phyloP scores from a whole-genome alignment of 1,139 yeast species.

The Yamadazyma sp. region DNA sequence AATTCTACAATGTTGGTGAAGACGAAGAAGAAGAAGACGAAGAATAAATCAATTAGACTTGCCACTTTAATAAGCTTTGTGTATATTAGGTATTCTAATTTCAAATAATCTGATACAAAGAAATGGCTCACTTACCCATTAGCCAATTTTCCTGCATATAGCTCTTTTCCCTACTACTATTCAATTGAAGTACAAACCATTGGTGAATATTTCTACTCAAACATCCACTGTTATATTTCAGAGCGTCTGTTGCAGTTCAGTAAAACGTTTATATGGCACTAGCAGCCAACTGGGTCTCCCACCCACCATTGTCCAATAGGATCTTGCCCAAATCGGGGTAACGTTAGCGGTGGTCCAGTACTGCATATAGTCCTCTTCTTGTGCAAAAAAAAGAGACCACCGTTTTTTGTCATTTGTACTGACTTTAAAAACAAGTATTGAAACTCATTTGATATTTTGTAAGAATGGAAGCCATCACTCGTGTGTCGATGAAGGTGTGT shows the following conservation, averaged over 20 bases:
- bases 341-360: neutral
- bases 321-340: neutral
- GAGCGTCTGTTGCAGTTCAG: too few relatives aligned
- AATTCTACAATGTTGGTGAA: constrained; percentile 97
- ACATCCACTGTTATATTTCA: too few relatives aligned
- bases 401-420: neutral
- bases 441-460: too few relatives aligned
- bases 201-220: too few relatives aligned
- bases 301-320: too few relatives aligned
- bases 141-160: neutral
- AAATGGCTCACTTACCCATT: neutral
- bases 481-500: constrained; percentile 76
- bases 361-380: constrained; percentile 3
- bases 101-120: neutral
- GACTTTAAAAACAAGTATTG: neutral
- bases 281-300: too few relatives aligned
- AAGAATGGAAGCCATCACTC: constrained; percentile 77
- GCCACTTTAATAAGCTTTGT: neutral
- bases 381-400: constrained; percentile 1
- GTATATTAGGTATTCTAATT: constrained; percentile 3
- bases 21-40: constrained; percentile 95
- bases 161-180: too few relatives aligned
- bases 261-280: too few relatives aligned
- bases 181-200: too few relatives aligned
- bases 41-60: constrained; percentile 10